Evolutionary conservation across 2,329 filamentous ascomycete genomes (phyloP), one percentile per base, ranked within the genome.

Genomic region (Aspergillus cejpii): DNA sequence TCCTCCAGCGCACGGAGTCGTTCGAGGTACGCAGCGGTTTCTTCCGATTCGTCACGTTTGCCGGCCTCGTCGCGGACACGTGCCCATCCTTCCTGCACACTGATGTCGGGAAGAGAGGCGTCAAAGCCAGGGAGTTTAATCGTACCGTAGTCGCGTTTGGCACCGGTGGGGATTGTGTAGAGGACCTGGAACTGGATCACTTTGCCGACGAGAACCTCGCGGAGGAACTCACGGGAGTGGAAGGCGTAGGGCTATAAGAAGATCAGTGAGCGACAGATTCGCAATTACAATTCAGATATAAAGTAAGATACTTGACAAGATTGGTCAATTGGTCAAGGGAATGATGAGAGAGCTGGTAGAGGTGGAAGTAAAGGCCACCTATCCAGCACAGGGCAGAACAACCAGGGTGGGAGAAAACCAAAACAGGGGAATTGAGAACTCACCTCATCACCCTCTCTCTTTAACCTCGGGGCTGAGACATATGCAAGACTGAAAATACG

Each of bases 51-150:
- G 54, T 96, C 90, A 11, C 67, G 66, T 54, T 85, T 84, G 50
- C 89, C 90, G 47, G 91, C 90, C 67, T 98, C 92, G 60, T 98
- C 92, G 52, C 92, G 83, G 48, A 98, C 79, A 71, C 92, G 94
- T 52, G 89, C 73, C 89, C 90, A 96, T 54, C 92, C 92, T 59
- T 89, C 87, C 62, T 87, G 83, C 52, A 97, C 81, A 46, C 85
- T 78, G 51, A 86, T 80, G 52, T 97, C 89, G 14, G 92, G 90
- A 40, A 98, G 69, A 44, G 80, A 80, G 39, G 88, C 88, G 59
- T 87, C 84, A 31, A 64, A 67, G 21, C 57, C 64, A 50, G 84
- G 81, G 42, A 96, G 75, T 52, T 80, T 79, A 49, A 88, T 83
- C 52, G 81, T 78, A 53, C 91, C 92, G 63, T 96, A 98, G 63